Evolutionary conservation across 2,329 filamentous ascomycete genomes (phyloP).

Genomic region (Aspergillus novoparasiticus): DNA sequence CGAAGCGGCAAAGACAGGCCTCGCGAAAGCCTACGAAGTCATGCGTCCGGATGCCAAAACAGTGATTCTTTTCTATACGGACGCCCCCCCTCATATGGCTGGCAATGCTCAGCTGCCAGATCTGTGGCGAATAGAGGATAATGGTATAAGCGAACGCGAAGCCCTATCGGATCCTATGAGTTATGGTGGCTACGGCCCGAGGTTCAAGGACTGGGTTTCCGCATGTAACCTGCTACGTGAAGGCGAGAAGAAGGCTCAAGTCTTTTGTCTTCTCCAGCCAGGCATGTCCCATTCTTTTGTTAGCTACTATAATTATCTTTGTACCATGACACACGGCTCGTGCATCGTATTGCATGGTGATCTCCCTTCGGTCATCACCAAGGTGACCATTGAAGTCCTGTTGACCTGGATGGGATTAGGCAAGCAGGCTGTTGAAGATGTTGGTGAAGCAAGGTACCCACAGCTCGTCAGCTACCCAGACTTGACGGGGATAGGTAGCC

Average conservation of each 20-base stretch:
- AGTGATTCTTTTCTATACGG: slow-evolving; percentile 53
- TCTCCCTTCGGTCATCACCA: slow-evolving; percentile 39
- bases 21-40: slow-evolving; percentile 50
- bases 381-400: slow-evolving; percentile 46
- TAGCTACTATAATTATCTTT: slow-evolving; percentile 46
- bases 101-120: neutral
- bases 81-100: slow-evolving; percentile 52
- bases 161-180: neutral
- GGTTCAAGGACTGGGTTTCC: slow-evolving; percentile 51
- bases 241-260: slow-evolving; percentile 35
- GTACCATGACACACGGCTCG: slow-evolving; percentile 45
- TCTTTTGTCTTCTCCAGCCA: slow-evolving; percentile 48
- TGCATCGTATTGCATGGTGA: slow-evolving; percentile 38
- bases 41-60: slow-evolving; percentile 55
- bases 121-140: neutral
- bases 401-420: slow-evolving; percentile 49
- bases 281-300: slow-evolving; percentile 18
- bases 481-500: neutral
- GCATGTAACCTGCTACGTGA: slow-evolving; percentile 37
- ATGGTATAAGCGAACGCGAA: neutral
- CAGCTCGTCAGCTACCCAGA: neutral
- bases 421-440: neutral
- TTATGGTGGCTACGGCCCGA: slow-evolving; percentile 37
- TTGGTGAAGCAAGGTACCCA: neutral
- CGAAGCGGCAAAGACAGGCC: slow-evolving; percentile 54